Conservation (phyloP, 2,329 filamentous ascomycete species). For the Fusarium piperis region DNA sequence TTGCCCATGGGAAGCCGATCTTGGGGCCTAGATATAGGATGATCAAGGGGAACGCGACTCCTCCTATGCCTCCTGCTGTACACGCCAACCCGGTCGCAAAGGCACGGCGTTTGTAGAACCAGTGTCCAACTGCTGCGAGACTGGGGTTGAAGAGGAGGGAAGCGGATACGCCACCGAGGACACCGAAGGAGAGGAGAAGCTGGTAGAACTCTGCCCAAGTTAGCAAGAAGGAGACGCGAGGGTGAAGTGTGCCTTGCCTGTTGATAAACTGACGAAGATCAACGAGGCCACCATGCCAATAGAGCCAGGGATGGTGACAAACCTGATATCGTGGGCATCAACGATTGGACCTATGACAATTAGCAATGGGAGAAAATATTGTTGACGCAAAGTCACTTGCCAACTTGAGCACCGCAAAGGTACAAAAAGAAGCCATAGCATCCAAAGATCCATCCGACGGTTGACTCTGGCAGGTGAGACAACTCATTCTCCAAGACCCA, state of each 20-base stretch:
- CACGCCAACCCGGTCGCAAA: constrained; percentile 76
- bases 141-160: constrained; percentile 77
- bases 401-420: constrained; percentile 76
- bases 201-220: constrained; percentile 67
- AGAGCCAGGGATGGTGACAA: constrained; percentile 67
- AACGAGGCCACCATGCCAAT: constrained; percentile 64
- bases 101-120: constrained; percentile 71
- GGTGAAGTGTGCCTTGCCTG: constrained; percentile 43
- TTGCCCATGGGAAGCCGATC: constrained; percentile 46
- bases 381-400: constrained; percentile 9
- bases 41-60: constrained; percentile 59
- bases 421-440: constrained; percentile 76
- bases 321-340: constrained; percentile 70
- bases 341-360: constrained; percentile 64
- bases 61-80: constrained; percentile 69
- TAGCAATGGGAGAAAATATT: not conserved
- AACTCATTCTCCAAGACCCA: constrained; percentile 74
- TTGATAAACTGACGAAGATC: constrained; percentile 68
- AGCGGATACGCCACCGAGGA: constrained; percentile 71
- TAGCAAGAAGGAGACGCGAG: not conserved
- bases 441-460: constrained; percentile 78
- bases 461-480: constrained; percentile 63
- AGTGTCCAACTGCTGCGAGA: constrained; percentile 73
- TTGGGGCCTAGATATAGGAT: constrained; percentile 41
- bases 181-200: constrained; percentile 74